Base-by-base conservation (phyloP, 495 filamentous ascomycete genomes). In the Talaromyces liani region DNA sequence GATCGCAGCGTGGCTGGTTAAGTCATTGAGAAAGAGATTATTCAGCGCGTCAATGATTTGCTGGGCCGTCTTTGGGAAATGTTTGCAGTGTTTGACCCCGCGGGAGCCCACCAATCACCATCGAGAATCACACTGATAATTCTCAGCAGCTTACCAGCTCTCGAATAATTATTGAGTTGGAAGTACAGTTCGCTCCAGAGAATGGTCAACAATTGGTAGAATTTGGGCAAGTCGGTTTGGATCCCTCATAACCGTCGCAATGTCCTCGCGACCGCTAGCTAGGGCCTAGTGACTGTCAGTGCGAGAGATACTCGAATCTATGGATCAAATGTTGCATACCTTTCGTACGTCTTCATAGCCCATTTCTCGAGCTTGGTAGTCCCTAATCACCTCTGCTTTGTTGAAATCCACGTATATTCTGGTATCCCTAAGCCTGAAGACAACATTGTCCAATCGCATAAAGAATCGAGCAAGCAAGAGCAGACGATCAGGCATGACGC, bases 321-420 rank as follows among this genome's bases (percentile, higher is more conserved):
- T 22, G 4, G 16, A 56, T 54, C 24, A 10, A 27, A 56, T n/a
- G 0, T 14, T 22, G 16, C 82, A 62, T 79, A 92, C 90, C 83
- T 85, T 80, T 78, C 87, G 86, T 2, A 96, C 87, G 58, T 83
- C 83, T 55, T 87, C 88, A 71, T 96, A 97, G 58, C 77, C 81
- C 59, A 86, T 85, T 77, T 98, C 94, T 71, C 85, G 85, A 10
- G 88, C 87, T 60, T 88, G 87, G 67, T 96, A 97, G 78, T 98
- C 93, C 64, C 94, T 81, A 8, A 94, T 88, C 18, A 97, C 87
- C 76, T 92, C 87, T 4, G 86, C 82, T n/a, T 76, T 85, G 16
- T 76, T 82, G 78, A 98, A 97, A 65, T 98, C 95, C 9, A 98
- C 83, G 74, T 93, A 98, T 7, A 98, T 80, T 63, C 94, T 82